A percentile compares a stretch with the other conserved stretches of the same genome.
Evolutionary conservation across 495 filamentous ascomycete genomes (phyloP).

Genomic region (Podospora pseudopauciseta): DNA sequence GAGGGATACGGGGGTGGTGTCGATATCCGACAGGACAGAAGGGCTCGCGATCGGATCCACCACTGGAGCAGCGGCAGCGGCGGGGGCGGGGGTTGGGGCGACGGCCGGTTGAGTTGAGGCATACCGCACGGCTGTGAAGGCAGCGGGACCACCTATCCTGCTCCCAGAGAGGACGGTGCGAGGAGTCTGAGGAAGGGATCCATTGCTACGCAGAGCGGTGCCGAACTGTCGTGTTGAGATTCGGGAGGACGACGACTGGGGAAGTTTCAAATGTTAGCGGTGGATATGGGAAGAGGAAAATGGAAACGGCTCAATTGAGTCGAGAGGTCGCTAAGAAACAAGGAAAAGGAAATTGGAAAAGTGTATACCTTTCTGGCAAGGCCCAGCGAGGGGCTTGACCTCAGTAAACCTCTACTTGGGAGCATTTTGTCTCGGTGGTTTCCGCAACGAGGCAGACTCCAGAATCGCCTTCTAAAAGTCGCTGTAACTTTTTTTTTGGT

Average conservation of each 20-base stretch:
- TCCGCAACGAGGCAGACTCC: neutral
- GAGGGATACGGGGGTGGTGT: slow-evolving; percentile 29
- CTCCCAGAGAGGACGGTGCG: slow-evolving; percentile 3
- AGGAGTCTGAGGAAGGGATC: neutral
- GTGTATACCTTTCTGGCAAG: slow-evolving; percentile 34
- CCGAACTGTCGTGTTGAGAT: slow-evolving; percentile 28
- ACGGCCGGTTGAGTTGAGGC: slow-evolving; percentile 31
- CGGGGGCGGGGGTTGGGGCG: slow-evolving; percentile 10
- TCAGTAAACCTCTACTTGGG: slow-evolving; percentile 50
- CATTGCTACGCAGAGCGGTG: slow-evolving; percentile 27
- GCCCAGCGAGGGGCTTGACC: slow-evolving; percentile 39
- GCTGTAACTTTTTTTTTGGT: slow-evolving; percentile 2
- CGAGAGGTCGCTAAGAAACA: neutral
- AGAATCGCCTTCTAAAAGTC: neutral
- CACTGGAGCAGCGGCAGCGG: slow-evolving; percentile 5
- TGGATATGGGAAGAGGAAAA: slow-evolving; percentile 2
- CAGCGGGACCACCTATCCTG: slow-evolving; percentile 24
- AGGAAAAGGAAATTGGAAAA: neutral
- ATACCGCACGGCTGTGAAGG: slow-evolving; percentile 24
- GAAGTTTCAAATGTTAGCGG: slow-evolving; percentile 2
- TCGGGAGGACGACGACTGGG: slow-evolving; percentile 15
- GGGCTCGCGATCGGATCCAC: slow-evolving; percentile 5
- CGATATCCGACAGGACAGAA: slow-evolving; percentile 16
- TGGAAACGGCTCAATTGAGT: neutral
- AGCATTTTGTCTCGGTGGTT: slow-evolving; percentile 41